Conservation (phyloP, 768 basidiomycete genomes). For the Macrolepiota dolichaula region DNA sequence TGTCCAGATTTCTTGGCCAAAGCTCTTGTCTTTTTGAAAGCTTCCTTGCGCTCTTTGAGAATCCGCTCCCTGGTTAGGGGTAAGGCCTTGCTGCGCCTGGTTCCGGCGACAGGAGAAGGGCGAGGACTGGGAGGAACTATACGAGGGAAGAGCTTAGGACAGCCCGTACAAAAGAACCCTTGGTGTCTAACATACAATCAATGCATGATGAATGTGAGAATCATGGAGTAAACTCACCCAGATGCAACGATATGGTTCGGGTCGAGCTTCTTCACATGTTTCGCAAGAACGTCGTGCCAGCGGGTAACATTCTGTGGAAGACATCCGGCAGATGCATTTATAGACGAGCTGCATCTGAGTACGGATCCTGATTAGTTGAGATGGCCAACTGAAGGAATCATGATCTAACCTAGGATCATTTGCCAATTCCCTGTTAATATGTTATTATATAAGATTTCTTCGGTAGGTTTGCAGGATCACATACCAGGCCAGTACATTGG, state of each 20-base stretch:
- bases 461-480: constrained; percentile 3
- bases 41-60: constrained; percentile 44
- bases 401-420: constrained; percentile 57
- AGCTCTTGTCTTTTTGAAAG: constrained; percentile 39
- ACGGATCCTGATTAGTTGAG: constrained; percentile 5
- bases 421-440: constrained; percentile 50
- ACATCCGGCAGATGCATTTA: constrained; percentile 40
- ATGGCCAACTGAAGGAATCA: neutral
- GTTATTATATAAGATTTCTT: neutral
- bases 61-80: constrained; percentile 46
- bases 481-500: constrained; percentile 52
- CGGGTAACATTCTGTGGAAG: constrained; percentile 48
- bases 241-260: constrained; percentile 63
- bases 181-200: constrained; percentile 30
- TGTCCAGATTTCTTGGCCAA: constrained; percentile 14
- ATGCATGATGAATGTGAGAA: neutral
- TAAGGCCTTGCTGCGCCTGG: constrained; percentile 30
- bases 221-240: constrained; percentile 38
- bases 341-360: constrained; percentile 53
- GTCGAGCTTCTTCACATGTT: constrained; percentile 44
- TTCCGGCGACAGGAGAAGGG: constrained; percentile 36
- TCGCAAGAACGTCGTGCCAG: constrained; percentile 50
- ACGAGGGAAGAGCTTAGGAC: constrained; percentile 51
- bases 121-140: constrained; percentile 33
- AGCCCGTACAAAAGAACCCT: constrained; percentile 58